These are phyloP conservation scores for Cnidoscolus chayamansa DNA, from an alignment of 441 rosid genomes.

Conservation along the genomic window DNA sequence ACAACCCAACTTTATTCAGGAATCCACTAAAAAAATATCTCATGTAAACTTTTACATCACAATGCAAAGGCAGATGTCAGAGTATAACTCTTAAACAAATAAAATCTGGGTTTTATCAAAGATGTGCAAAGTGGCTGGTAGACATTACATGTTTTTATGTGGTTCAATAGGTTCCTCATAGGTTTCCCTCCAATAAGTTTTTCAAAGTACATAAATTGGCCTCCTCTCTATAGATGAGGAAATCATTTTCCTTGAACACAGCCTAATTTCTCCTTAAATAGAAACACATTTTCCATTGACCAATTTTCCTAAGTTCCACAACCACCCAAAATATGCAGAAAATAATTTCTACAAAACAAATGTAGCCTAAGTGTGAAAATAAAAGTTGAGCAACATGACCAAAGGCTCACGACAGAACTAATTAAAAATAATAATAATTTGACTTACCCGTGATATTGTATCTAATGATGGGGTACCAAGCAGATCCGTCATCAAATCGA, in stretches of 20 bases:
- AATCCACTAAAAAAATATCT: not conserved
- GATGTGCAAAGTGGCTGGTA: too few species aligned
- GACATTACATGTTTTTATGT: too few species aligned
- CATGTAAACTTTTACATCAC: not conserved
- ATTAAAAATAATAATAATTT: not conserved
- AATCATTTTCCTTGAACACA: too few species aligned
- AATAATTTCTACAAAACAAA: too few species aligned
- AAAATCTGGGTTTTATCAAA: not conserved
- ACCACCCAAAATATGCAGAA: too few species aligned
- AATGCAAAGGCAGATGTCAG: not conserved
- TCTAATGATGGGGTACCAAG: constrained; percentile 91
- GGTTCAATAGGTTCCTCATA: too few species aligned
- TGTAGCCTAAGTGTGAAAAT: not conserved
- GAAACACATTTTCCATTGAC: too few species aligned
- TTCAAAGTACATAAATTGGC: too few species aligned
- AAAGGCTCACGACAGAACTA: not conserved
- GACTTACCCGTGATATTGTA: constrained; percentile 71
- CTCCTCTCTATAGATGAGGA: too few species aligned
- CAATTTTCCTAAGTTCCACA: too few species aligned
- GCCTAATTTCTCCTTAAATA: too few species aligned
- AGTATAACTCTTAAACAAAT: not conserved
- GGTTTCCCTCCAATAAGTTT: too few species aligned
- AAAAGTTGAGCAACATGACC: not conserved
- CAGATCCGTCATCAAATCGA: constrained; percentile 88
- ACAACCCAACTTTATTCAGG: not conserved